Evolutionary conservation across 257 asterid genomes (phyloP).

Genomic region (Solanum megistacrolobum): DNA sequence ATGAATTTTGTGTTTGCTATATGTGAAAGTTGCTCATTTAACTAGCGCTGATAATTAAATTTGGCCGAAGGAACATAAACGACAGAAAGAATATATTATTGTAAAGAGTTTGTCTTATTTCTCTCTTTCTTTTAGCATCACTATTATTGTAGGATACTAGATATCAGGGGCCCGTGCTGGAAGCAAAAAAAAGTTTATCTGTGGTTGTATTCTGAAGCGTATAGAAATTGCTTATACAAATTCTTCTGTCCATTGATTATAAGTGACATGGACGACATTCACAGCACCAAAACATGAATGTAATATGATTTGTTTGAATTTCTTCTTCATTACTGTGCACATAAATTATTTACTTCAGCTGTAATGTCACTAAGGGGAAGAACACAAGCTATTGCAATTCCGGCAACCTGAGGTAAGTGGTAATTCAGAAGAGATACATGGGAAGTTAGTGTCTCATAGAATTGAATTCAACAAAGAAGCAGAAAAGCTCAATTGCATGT

Average conservation of each 20-base stretch:
- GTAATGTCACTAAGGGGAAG: slow-evolving; percentile 28
- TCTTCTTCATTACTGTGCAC: not conserved
- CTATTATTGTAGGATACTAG: not conserved
- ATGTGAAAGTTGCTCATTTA: no score
- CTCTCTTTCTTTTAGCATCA: not conserved
- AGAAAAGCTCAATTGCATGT: not conserved
- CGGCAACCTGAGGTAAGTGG: slow-evolving; percentile 48
- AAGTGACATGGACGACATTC: not conserved
- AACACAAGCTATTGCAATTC: slow-evolving; percentile 88
- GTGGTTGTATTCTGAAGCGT: no score
- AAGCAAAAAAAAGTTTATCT: no score
- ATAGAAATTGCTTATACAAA: no score
- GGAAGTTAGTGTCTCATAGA: not conserved
- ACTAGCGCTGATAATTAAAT: not conserved
- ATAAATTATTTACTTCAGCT: no score
- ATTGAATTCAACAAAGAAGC: not conserved
- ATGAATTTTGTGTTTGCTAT: no score
- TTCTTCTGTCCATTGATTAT: no score
- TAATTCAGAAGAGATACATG: not conserved
- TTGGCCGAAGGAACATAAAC: not conserved
- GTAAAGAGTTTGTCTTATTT: not conserved
- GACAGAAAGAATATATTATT: not conserved
- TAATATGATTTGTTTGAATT: not conserved
- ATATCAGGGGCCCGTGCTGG: no score
- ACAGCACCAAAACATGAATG: not conserved